A percentile compares a stretch with the other conserved stretches of the same genome.
Conservation (phyloP, 1,284 basidiomycete genomes). For the Sanghuangporus weigelae region DNA sequence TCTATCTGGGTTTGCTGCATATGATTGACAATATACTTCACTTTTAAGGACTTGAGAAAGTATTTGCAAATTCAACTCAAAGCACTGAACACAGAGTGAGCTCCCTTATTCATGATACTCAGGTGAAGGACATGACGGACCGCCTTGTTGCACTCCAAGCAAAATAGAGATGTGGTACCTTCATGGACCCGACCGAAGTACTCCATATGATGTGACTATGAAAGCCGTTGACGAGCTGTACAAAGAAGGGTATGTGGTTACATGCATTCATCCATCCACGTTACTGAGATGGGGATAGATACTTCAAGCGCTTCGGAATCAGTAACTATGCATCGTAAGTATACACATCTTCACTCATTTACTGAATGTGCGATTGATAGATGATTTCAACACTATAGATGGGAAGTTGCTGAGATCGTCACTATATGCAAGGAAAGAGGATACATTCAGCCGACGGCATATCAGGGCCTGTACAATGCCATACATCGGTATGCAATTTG, state of each 20-base stretch:
- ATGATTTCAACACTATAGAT: constrained; percentile 22
- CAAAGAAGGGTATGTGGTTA: not conserved
- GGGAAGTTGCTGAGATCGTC: constrained; percentile 66
- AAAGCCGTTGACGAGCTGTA: constrained; percentile 34
- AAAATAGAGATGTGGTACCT: constrained; percentile 34
- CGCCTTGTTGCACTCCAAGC: no score
- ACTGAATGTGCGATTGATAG: not conserved
- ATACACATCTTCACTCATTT: not conserved
- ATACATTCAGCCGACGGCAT: constrained; percentile 59
- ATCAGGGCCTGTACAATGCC: constrained; percentile 58
- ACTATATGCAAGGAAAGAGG: constrained; percentile 47
- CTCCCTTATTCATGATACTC: no score
- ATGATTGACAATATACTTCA: no score
- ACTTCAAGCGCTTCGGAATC: constrained; percentile 39
- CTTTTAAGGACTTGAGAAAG: no score
- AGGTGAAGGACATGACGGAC: no score
- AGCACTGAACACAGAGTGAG: no score
- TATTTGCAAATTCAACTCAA: no score
- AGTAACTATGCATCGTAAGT: constrained; percentile 44
- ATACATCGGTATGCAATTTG: constrained; percentile 31
- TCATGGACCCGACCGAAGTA: constrained; percentile 39
- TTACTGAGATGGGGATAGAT: constrained; percentile 1
- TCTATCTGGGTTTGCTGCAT: no score
- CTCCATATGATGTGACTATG: constrained; percentile 42
- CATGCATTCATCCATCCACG: not conserved